These are phyloP conservation scores for Epichloe glyceriae DNA, from an alignment of 2,329 filamentous ascomycete species.

Conservation along the genomic window DNA sequence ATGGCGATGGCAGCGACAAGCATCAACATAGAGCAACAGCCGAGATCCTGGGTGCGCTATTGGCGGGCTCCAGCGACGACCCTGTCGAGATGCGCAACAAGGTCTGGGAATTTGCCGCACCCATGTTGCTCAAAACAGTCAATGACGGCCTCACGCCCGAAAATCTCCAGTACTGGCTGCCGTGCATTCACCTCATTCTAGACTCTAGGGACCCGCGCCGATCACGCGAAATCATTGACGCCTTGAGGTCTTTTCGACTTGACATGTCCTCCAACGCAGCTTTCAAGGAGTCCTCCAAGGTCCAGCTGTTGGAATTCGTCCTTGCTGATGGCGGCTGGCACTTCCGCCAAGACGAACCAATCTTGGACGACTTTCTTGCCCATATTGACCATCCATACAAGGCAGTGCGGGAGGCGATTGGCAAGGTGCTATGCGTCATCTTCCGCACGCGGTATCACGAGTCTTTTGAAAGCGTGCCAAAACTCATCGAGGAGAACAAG, in stretches of 20 bases:
- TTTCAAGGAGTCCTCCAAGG: constrained; percentile 97
- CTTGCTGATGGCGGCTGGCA: constrained; percentile 91
- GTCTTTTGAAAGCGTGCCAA: constrained; percentile 68
- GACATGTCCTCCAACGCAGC: constrained; percentile 94
- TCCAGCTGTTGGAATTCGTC: constrained; percentile 77
- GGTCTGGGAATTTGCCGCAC: constrained; percentile 83
- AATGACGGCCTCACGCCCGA: constrained; percentile 89
- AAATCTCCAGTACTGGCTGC: constrained; percentile 89
- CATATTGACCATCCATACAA: constrained; percentile 98
- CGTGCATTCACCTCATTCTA: constrained; percentile 78
- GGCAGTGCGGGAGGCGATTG: constrained; percentile 88
- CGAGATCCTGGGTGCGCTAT: constrained; percentile 78
- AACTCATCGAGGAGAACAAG: constrained; percentile 68
- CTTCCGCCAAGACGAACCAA: constrained; percentile 79
- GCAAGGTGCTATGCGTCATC: constrained; percentile 74
- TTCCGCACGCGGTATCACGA: constrained; percentile 90
- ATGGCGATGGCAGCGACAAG: constrained; percentile 88
- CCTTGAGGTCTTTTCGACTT: constrained; percentile 70
- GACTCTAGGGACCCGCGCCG: constrained; percentile 84
- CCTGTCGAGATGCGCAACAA: constrained; percentile 58
- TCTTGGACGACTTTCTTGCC: constrained; percentile 74
- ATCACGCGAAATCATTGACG: constrained; percentile 73
- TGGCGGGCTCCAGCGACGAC: constrained; percentile 70
- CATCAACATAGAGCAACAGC: constrained; percentile 93
- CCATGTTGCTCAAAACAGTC: constrained; percentile 74